Percentiles rank a stretch among this genome's conserved stretches.
These are phyloP conservation scores for Lachancea waltii DNA, from an alignment of 805 yeast species.

Conservation along the genomic window DNA sequence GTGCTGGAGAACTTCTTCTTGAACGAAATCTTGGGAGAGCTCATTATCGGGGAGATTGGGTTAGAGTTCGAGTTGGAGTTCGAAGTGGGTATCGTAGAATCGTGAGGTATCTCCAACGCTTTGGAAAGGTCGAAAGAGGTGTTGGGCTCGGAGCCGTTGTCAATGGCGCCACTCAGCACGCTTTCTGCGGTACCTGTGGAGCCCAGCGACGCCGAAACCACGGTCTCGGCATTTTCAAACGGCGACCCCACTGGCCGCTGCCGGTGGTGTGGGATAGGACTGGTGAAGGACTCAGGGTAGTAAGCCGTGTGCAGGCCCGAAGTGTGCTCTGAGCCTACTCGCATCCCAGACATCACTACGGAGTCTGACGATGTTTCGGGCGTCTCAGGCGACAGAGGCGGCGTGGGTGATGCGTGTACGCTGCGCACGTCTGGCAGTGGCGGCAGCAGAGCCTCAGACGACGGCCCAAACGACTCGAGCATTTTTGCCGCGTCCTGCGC, in stretches of 20 bases:
- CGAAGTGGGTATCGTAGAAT: conserved; percentile 3
- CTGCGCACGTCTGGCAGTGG: conserved; percentile 11
- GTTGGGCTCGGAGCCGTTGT: conserved; percentile 9
- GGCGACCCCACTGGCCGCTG: not conserved
- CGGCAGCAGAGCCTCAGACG: conserved; percentile 10
- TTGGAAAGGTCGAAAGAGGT: conserved; percentile 28
- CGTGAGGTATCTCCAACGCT: conserved; percentile 24
- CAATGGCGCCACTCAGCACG: conserved; percentile 4
- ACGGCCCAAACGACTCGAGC: not conserved
- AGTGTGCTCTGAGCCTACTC: not conserved
- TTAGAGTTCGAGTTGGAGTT: conserved; percentile 3
- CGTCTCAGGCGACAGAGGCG: conserved; percentile 4
- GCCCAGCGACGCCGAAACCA: conserved; percentile 1
- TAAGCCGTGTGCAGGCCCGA: too few relatives aligned
- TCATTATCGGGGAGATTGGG: conserved; percentile 5
- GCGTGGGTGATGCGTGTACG: conserved; percentile 4
- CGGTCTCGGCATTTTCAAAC: not conserved
- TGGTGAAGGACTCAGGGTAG: not conserved
- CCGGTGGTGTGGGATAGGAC: not conserved
- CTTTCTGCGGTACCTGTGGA: conserved; percentile 2
- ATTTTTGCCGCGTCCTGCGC: not conserved
- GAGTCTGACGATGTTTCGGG: conserved; percentile 1
- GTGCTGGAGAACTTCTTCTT: conserved; percentile 20
- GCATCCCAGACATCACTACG: not conserved
- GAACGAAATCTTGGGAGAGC: conserved; percentile 18